phyloP scores from a whole-genome alignment of 1,284 basidiomycete species.

The Mycena citricolor region DNA sequence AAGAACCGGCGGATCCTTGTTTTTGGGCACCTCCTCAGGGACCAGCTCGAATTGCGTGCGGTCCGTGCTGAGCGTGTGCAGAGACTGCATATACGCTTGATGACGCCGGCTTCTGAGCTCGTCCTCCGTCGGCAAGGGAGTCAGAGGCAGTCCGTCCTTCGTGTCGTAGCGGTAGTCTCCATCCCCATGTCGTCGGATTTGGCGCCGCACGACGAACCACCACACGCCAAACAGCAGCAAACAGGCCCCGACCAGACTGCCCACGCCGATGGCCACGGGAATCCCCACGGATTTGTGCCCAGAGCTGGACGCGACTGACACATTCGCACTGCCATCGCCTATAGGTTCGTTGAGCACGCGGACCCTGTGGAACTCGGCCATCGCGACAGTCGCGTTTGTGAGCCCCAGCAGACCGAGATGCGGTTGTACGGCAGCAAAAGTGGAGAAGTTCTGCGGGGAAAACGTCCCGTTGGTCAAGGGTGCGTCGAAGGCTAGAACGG shows the following conservation, averaged over 20 bases:
- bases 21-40: background rate
- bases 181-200: slow-evolving; percentile 26
- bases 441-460: slow-evolving; percentile 24
- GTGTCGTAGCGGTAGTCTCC: slow-evolving; percentile 16
- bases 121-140: slow-evolving; percentile 30
- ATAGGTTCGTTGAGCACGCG: slow-evolving; percentile 61
- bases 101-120: slow-evolving; percentile 28
- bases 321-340: background rate
- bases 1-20: background rate
- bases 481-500: slow-evolving; percentile 63
- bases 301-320: slow-evolving; percentile 12
- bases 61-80: slow-evolving; percentile 22
- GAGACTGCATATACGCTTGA: slow-evolving; percentile 26
- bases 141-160: slow-evolving; percentile 28
- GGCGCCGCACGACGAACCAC: slow-evolving; percentile 47
- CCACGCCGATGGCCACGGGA: slow-evolving; percentile 56
- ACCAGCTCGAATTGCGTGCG: slow-evolving; percentile 15
- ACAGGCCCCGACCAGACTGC: slow-evolving; percentile 57
- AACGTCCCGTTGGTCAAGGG: slow-evolving; percentile 49
- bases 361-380: slow-evolving; percentile 65
- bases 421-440: slow-evolving; percentile 37
- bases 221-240: slow-evolving; percentile 50
- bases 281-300: slow-evolving; percentile 52
- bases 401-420: slow-evolving; percentile 57
- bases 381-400: slow-evolving; percentile 55